Base-by-base conservation (phyloP, 1,284 basidiomycete genomes). In the Sporisorium graminicola region DNA sequence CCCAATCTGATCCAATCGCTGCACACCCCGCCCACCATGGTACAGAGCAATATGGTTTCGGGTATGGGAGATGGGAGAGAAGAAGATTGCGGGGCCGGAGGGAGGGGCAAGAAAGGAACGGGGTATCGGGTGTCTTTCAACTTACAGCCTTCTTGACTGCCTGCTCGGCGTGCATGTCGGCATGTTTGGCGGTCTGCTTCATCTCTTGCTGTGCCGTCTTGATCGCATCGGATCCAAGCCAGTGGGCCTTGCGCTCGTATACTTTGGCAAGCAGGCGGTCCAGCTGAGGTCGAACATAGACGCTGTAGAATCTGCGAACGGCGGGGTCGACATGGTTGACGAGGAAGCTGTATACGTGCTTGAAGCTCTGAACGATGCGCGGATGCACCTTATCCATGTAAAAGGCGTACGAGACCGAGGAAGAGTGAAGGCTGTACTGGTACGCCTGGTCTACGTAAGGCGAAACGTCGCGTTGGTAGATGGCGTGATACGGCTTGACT, bases 401-500 rank as follows among this genome's bases (percentile, higher is more conserved):
- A 47, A 75, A 75, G 13, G 67, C 42, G n/a, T 77, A 78, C 43
- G 79, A 67, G 35, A 64, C 58, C 12, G 74, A 62, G 27, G 65
- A 66, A 10, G 74, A 71, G 10, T 72, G 66, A 10, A 76, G 40
- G 58, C 78, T 69, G 58, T 78, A 72, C 35, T 58, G 63, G 35
- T 74, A 74, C 4, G 77, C 82, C 44, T 66, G 58, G 29, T 71
- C 51, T 14, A 84, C 65, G 49, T 84, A 78, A n/a, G 84, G 83
- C 40, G 76, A 74, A n/a, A 85, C 72, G 40, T 85, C 84, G 52
- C 82, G 78, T n/a, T 71, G 50, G 65, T 83, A 83, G 44, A 83
- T 78, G 61, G 80, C 76, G 31, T 74, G 74, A 66, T 84, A 84
- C 0, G 83, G 83, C 69, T 80, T 78, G 62, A 81, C 52, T 5